A percentile compares a stretch with the other conserved stretches of the same genome.
These are phyloP conservation scores for Starmerella bacillaris DNA, from an alignment of 805 yeast genomes.

Conservation along the genomic window DNA sequence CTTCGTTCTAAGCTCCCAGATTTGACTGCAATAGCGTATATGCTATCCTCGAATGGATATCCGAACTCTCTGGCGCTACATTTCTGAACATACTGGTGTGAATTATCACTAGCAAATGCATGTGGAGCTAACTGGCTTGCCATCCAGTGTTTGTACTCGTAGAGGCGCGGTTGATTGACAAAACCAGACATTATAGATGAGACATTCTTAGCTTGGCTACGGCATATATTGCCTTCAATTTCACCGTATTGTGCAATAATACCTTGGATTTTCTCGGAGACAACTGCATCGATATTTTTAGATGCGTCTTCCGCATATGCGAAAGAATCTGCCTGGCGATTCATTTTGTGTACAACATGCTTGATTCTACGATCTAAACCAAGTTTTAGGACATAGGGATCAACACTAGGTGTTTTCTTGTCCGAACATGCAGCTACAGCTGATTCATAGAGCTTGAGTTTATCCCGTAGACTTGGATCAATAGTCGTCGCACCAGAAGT, in stretches of 20 bases:
- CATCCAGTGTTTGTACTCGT: slow-evolving; percentile 72
- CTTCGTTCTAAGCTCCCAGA: slow-evolving; percentile 75
- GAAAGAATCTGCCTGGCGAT: slow-evolving; percentile 73
- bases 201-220: slow-evolving; percentile 28
- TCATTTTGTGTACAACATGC: slow-evolving; percentile 66
- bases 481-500: background rate
- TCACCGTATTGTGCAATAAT: slow-evolving; percentile 58
- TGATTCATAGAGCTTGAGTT: slow-evolving; percentile 28
- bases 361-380: slow-evolving; percentile 59
- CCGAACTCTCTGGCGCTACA: slow-evolving; percentile 25
- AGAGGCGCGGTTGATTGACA: slow-evolving; percentile 55
- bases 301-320: slow-evolving; percentile 76
- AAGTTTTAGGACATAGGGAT: slow-evolving; percentile 64
- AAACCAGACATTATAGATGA: slow-evolving; percentile 58
- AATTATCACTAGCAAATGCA: slow-evolving; percentile 2
- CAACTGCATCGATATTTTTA: slow-evolving; percentile 71
- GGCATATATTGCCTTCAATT: slow-evolving; percentile 32
- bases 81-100: background rate
- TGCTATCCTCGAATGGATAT: slow-evolving; percentile 53
- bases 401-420: slow-evolving; percentile 23
- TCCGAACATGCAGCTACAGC: slow-evolving; percentile 12
- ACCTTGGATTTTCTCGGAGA: slow-evolving; percentile 62
- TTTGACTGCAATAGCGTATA: slow-evolving; percentile 48
- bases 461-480: slow-evolving; percentile 19
- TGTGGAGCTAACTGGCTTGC: slow-evolving; percentile 7